Evolutionary conservation across 805 yeast species (phyloP), one percentile per base, ranked within the genome.

Genomic region (Brettanomyces anomalus): DNA sequence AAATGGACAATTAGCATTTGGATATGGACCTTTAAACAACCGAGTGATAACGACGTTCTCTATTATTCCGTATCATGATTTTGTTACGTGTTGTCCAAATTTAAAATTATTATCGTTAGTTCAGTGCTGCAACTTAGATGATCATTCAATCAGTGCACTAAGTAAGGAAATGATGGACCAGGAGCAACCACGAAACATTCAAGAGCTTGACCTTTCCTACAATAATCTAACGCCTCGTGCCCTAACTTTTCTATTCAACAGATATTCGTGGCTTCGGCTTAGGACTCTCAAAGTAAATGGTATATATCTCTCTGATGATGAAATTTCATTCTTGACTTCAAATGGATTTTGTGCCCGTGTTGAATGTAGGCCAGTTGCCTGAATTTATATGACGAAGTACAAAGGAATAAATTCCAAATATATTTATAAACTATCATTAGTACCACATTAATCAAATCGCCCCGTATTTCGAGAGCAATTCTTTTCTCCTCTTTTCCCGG

Each of bases 401-500:
- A 7, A 7, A 24, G 10, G 10, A 24, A 24, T 7, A 24, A 24
- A 24, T 7, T 11, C 28, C 28, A 24, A 24, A n/a, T n/a, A n/a
- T 24, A 24, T 24, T 11, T 24, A 24, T 24, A 24, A 24, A 24
- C 10, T 24, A 24, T 24, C 28, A 24, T 24, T 11, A 24, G 13
- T 16, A 32, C 15, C 17, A 11, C 24, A 39, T 20, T 8, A 14
- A 30, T 37, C 40, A 48, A 19, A 48, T 15, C 3, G 53, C 47
- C 35, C 73, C 76, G 45, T 74, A 73, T 45, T 60, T 66, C 26
- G 49, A 59, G 5, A 67, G 41, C 35, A 74, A 46, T 21, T 58
- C 52, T 30, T 53, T 56, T 42, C 64, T 56, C 33, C 62, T 53
- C 17, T 55, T 49, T 21, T 59, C 58, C 30, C 62, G 55, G 37